These are phyloP conservation scores for Neofusicoccum sp. DNA, from an alignment of 2,329 filamentous ascomycete genomes.

Conservation along the genomic window DNA sequence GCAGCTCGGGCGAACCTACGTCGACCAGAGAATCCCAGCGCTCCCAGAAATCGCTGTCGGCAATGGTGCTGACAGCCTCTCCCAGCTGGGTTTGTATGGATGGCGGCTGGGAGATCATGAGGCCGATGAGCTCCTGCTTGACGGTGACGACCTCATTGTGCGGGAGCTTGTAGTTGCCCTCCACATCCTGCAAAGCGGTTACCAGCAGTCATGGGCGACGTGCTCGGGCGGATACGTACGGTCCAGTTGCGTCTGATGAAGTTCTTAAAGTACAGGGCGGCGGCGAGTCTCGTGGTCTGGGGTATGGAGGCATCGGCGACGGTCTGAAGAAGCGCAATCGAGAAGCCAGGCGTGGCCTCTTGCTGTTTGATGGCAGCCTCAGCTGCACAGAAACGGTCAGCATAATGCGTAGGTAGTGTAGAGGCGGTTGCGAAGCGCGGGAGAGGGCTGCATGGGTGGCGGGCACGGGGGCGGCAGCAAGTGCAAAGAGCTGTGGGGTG, in stretches of 20 bases:
- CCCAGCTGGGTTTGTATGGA: slow-evolving; percentile 91
- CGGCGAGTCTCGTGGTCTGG: slow-evolving; percentile 77
- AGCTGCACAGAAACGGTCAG: slow-evolving; percentile 55
- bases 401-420: not conserved
- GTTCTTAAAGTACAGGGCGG: slow-evolving; percentile 96
- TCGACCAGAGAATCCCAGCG: slow-evolving; percentile 94
- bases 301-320: slow-evolving; percentile 73
- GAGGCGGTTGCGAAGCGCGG: not conserved
- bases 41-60: slow-evolving; percentile 95
- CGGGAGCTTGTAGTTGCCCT: slow-evolving; percentile 88
- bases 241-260: slow-evolving; percentile 94
- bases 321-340: slow-evolving; percentile 80
- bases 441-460: slow-evolving; percentile 5
- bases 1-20: slow-evolving; percentile 47
- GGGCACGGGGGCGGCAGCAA: not conserved
- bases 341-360: slow-evolving; percentile 83
- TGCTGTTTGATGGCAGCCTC: slow-evolving; percentile 76
- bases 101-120: slow-evolving; percentile 90
- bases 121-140: slow-evolving; percentile 89
- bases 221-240: slow-evolving; percentile 46
- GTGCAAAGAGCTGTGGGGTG: slow-evolving; percentile 3
- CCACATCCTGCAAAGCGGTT: slow-evolving; percentile 64
- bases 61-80: slow-evolving; percentile 94
- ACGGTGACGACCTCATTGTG: slow-evolving; percentile 81
- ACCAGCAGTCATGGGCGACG: not conserved